Conservation (phyloP, 768 basidiomycete species). For the Russula sp. region DNA sequence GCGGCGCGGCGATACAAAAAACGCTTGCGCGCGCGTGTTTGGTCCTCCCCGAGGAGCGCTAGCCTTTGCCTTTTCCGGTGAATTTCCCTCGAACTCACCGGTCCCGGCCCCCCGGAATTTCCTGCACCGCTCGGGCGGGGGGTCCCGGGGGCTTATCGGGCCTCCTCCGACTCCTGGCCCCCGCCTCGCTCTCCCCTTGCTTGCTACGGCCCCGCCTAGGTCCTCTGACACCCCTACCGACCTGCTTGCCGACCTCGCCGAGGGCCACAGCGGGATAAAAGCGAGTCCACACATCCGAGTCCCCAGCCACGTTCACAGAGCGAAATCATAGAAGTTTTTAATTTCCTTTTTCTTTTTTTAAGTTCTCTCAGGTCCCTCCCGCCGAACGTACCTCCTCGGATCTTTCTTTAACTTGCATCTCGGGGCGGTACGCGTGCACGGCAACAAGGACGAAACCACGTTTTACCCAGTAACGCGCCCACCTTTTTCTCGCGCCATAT, state of each 20-base stretch:
- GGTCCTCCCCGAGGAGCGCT: conserved; percentile 21
- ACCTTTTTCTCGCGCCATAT: neutral
- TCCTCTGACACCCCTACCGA: conserved; percentile 13
- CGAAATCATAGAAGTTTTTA: neutral
- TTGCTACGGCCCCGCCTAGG: neutral
- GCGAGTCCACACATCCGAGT: neutral
- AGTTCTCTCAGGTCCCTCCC: neutral
- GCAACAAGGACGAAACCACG: conserved; percentile 6
- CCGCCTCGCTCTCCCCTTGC: neutral
- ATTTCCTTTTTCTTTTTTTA: neutral
- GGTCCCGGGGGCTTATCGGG: neutral
- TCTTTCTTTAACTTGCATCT: conserved; percentile 3
- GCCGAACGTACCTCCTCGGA: neutral
- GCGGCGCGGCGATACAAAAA: conserved; percentile 20
- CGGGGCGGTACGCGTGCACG: conserved; percentile 1
- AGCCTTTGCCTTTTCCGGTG: conserved; percentile 13
- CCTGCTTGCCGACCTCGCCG: conserved; percentile 12
- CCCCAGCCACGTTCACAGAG: neutral
- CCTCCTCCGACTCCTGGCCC: conserved; percentile 1
- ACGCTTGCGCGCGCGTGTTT: conserved; percentile 19
- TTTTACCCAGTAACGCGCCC: conserved; percentile 16
- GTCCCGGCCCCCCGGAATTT: conserved; percentile 15
- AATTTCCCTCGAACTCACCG: conserved; percentile 2
- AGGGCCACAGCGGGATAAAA: neutral
- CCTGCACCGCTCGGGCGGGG: conserved; percentile 3